Evolutionary conservation across 2,329 filamentous ascomycete species (phyloP).

Genomic region (Aspergillus neotritici): DNA sequence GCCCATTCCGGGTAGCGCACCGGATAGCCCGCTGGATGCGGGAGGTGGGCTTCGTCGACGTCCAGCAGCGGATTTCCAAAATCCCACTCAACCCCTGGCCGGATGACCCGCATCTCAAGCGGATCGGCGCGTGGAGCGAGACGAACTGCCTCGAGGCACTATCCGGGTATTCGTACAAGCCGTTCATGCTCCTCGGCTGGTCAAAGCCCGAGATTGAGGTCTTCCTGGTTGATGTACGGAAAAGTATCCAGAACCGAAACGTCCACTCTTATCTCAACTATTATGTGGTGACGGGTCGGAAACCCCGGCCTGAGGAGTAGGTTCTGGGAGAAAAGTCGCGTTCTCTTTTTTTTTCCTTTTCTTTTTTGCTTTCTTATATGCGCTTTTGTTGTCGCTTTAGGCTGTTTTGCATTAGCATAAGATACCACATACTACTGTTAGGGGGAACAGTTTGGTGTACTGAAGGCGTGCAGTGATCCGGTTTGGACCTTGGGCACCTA

Average conservation of each 20-base stretch:
- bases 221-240: constrained; percentile 41
- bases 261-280: constrained; percentile 40
- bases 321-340: not conserved
- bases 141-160: constrained; percentile 42
- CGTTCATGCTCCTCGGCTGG: constrained; percentile 39
- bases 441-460: constrained; percentile 19
- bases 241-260: constrained; percentile 35
- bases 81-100: constrained; percentile 51
- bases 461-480: constrained; percentile 19
- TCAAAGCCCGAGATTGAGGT: constrained; percentile 44
- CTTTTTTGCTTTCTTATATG: constrained; percentile 6
- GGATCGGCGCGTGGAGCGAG: constrained; percentile 47
- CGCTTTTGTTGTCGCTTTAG: constrained; percentile 8
- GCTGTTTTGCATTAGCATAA: constrained; percentile 22
- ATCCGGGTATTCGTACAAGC: constrained; percentile 41
- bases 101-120: constrained; percentile 42
- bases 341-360: constrained; percentile 1
- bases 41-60: constrained; percentile 54
- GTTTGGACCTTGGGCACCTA: no score
- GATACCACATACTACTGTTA: constrained; percentile 28
- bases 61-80: constrained; percentile 49
- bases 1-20: constrained; percentile 49
- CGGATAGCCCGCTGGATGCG: constrained; percentile 51
- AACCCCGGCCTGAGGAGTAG: constrained; percentile 23
- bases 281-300: constrained; percentile 35